These are phyloP conservation scores for Protomyces lactucae-debilis DNA, from an alignment of 1,139 yeast genomes.

Conservation along the genomic window DNA sequence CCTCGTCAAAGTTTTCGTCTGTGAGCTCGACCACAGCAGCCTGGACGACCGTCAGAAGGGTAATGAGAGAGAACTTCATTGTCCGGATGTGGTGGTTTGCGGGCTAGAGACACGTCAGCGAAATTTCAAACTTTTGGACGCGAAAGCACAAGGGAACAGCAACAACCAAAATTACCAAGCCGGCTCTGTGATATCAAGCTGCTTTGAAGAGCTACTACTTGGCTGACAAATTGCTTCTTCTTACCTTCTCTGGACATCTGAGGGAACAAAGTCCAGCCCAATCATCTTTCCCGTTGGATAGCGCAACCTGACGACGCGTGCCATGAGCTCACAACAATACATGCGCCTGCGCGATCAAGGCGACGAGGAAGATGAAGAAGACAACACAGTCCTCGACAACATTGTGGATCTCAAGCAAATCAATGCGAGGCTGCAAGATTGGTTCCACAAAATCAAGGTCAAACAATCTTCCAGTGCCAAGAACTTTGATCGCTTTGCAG, in stretches of 20 bases:
- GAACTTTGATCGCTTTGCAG: constrained; percentile 12
- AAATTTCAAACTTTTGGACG: neutral
- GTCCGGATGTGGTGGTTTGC: neutral
- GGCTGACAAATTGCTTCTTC: too few relatives aligned
- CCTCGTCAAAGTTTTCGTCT: constrained; percentile 50
- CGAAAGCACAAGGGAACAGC: neutral
- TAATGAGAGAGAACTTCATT: neutral
- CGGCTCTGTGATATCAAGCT: too few relatives aligned
- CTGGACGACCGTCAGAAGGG: constrained; percentile 8
- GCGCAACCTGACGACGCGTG: neutral
- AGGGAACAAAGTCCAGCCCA: too few relatives aligned
- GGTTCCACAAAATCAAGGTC: constrained; percentile 27
- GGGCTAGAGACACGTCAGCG: neutral
- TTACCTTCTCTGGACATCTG: too few relatives aligned
- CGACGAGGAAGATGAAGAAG: constrained; percentile 6
- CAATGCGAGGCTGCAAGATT: constrained; percentile 26
- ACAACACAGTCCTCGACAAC: constrained; percentile 16
- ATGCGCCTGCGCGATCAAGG: constrained; percentile 5
- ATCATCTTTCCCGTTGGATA: too few relatives aligned
- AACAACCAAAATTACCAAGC: too few relatives aligned
- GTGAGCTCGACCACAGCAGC: constrained; percentile 39
- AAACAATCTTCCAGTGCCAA: constrained; percentile 7
- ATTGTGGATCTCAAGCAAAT: constrained; percentile 25
- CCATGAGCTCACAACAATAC: neutral
- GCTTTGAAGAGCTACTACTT: too few relatives aligned